Evolutionary conservation across 2,329 filamentous ascomycete genomes (phyloP), one percentile per base, ranked within the genome.

Genomic region (Leptographium wingfieldii): DNA sequence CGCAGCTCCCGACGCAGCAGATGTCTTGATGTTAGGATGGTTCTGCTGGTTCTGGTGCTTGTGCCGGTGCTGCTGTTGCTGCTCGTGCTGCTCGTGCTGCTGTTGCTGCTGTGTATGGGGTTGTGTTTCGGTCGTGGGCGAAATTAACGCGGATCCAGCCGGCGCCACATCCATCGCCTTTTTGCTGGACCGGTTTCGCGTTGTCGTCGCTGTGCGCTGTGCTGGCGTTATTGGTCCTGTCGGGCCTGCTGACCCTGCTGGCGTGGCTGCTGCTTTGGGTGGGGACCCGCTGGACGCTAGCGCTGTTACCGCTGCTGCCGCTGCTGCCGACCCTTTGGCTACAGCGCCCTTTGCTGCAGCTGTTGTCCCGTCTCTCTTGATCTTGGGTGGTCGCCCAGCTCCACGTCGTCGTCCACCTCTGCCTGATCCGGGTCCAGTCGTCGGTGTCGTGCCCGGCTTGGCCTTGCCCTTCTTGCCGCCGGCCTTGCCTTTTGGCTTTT

Each of bases 161-260:
- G 14, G 14, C 10, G 40, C 27, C 40, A 56, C 38, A 29, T 27
- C 51, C n/a, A 25, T 38, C 5, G 38, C 33, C n/a, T 49, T 57
- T 35, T 54, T 63, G 56, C 59, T 58, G 19, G 61, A 40, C 61
- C 51, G 27, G 51, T 67, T 71, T 63, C 65, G 35, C 12, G 31
- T 31, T 19, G 52, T 31, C 29, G 52, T 55, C 3, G 31, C 33
- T 7, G 27, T 40, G 31, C 31, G 53, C 53, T 55, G 53, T 10
- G 4, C 33, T 31, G 53, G 53, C 53, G 33, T 22, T 12, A 12
- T 22, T 12, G 55, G n/a, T 25, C 12, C 12, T 48, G 53, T 33
- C 9, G 43, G 19, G 16, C 43, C 43, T 46, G 43, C 43, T 46
- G 43, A 53, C 63, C 54, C 57, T n/a, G 57, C 49, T 57, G 60